Percentiles rank a stretch among this genome's conserved stretches.
phyloP scores from a whole-genome alignment of 148 eudicot genomes.

The Simmondsia chinensis region DNA sequence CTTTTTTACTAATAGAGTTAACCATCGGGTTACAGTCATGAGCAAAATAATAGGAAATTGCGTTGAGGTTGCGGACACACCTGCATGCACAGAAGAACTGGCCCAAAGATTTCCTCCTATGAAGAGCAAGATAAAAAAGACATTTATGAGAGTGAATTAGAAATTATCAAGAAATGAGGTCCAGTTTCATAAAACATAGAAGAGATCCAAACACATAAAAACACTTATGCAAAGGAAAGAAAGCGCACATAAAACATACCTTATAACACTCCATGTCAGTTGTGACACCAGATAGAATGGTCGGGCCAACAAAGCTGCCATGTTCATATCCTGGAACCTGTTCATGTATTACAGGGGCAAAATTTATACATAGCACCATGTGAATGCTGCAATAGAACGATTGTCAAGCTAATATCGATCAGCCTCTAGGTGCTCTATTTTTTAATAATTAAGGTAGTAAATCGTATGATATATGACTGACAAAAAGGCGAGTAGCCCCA shows the following conservation, averaged over 20 bases:
- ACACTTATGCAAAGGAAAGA: too few species aligned
- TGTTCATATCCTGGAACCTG: slow-evolving; percentile 92
- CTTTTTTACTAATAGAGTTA: too few species aligned
- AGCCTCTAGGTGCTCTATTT: too few species aligned
- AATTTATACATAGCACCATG: not conserved
- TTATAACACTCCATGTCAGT: slow-evolving; percentile 94
- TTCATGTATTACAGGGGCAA: slow-evolving; percentile 2
- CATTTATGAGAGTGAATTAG: too few species aligned
- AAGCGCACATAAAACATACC: slow-evolving; percentile 25
- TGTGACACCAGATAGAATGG: slow-evolving; percentile 77
- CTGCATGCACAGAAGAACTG: slow-evolving; percentile 96
- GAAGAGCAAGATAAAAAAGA: slow-evolving; percentile 2
- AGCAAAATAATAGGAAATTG: too few species aligned
- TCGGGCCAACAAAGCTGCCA: slow-evolving; percentile 94
- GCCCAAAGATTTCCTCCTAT: slow-evolving; percentile 98
- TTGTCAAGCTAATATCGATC: too few species aligned
- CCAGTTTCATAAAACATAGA: not conserved
- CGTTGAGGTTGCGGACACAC: slow-evolving; percentile 29
- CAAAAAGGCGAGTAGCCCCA: too few species aligned
- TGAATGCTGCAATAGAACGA: too few species aligned
- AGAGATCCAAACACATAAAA: too few species aligned
- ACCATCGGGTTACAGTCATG: too few species aligned
- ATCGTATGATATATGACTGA: too few species aligned
- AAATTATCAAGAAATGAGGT: not conserved
- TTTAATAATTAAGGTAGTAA: too few species aligned